Conservation (phyloP, 1,284 basidiomycete species). For the Pseudozyma sp. region DNA sequence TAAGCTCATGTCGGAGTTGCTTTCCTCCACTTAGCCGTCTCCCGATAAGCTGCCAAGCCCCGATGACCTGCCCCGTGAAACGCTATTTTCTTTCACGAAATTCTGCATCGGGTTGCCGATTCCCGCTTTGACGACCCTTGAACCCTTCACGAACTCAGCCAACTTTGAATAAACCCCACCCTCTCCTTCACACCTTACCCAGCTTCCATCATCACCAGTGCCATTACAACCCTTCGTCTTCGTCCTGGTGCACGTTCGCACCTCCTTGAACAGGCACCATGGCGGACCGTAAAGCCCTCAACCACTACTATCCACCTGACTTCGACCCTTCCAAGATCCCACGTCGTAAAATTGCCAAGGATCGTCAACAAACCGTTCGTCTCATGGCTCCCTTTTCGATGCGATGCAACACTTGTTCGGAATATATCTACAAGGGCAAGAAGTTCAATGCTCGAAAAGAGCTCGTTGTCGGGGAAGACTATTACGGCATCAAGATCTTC, state of each 20-base stretch:
- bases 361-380: slow-evolving; percentile 94
- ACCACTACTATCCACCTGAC: slow-evolving; percentile 75
- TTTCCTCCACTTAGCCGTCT: slow-evolving; percentile 19
- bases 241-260: slow-evolving; percentile 9
- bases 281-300: slow-evolving; percentile 70
- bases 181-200: not conserved
- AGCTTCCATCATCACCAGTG: slow-evolving; percentile 14
- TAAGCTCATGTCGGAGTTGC: slow-evolving; percentile 5
- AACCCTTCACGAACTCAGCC: not conserved
- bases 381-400: slow-evolving; percentile 99
- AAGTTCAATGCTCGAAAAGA: slow-evolving; percentile 99
- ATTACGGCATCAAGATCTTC: slow-evolving; percentile 95
- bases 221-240: not conserved
- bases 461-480: slow-evolving; percentile 95
- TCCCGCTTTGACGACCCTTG: not conserved
- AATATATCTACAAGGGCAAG: slow-evolving; percentile 94
- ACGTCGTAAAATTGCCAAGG: slow-evolving; percentile 85
- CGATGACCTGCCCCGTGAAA: not conserved
- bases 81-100: not conserved
- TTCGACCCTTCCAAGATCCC: slow-evolving; percentile 98
- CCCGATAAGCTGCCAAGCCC: slow-evolving; percentile 2
- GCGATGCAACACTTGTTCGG: slow-evolving; percentile 85
- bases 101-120: not conserved
- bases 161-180: not conserved
- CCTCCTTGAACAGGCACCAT: slow-evolving; percentile 45